Conservation (phyloP, 441 rosid genomes). For the Geranium incanum region DNA sequence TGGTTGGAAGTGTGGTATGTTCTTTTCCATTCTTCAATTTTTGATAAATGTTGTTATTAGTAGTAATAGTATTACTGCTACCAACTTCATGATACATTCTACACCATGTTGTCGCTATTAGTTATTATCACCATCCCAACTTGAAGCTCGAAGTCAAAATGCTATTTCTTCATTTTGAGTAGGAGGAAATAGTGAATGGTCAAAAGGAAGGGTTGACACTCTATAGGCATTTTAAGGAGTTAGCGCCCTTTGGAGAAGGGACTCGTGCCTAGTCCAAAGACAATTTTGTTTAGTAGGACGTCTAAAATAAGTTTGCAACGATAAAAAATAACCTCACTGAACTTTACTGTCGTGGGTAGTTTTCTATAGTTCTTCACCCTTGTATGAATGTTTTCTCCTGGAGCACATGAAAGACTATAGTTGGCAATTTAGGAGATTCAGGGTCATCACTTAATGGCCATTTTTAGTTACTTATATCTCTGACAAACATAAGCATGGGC, state of each 20-base stretch:
- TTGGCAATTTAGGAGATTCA: not conserved
- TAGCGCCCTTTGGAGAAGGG: not conserved
- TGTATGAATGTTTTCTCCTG: no score
- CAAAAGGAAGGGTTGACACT: not conserved
- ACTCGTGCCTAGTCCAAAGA: not conserved
- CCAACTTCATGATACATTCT: no score
- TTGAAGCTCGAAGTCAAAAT: not conserved
- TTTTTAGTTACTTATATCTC: not conserved
- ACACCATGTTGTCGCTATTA: no score
- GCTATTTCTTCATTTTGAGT: not conserved
- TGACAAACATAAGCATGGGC: not conserved
- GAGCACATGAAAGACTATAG: no score
- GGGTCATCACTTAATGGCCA: not conserved
- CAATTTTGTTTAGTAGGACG: not conserved
- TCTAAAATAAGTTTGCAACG: not conserved
- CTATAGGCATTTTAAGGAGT: not conserved
- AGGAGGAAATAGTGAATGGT: not conserved
- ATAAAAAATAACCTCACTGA: not conserved
- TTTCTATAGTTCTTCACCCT: not conserved
- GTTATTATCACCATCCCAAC: not conserved
- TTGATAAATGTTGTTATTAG: not conserved
- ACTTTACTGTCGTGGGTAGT: not conserved
- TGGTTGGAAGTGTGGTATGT: conserved; percentile 77
- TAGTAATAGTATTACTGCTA: no score
- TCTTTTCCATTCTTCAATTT: conserved; percentile 3